Percentiles rank a stretch among this genome's conserved stretches.
Evolutionary conservation across 2,329 filamentous ascomycete species (phyloP).

Genomic region (Neobulgaria alba): DNA sequence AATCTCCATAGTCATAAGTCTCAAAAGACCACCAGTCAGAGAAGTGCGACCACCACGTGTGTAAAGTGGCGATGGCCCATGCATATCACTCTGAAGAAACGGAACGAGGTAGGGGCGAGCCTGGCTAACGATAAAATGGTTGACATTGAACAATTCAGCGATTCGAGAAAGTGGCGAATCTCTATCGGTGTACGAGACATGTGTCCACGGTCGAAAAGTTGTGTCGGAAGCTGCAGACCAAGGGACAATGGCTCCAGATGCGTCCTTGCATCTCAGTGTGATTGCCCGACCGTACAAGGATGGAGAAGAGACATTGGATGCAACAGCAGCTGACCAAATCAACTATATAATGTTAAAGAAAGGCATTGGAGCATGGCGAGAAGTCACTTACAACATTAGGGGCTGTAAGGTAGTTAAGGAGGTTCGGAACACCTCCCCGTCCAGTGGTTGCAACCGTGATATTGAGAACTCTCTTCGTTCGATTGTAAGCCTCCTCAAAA

Average conservation of each 20-base stretch:
- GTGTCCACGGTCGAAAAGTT: conserved; percentile 47
- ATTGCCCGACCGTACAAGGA: conserved; percentile 42
- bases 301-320: conserved; percentile 43
- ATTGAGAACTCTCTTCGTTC: conserved; percentile 80
- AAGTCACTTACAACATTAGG: conserved; percentile 70
- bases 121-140: conserved; percentile 92
- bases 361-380: too few relatives aligned
- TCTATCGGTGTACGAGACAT: conserved; percentile 43
- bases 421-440: conserved; percentile 67
- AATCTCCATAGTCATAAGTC: conserved; percentile 67
- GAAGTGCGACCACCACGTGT: conserved; percentile 50
- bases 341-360: conserved; percentile 33
- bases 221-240: conserved; percentile 44
- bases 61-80: conserved; percentile 58
- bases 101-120: conserved; percentile 84
- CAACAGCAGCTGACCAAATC: conserved; percentile 52
- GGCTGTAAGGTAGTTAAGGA: conserved; percentile 87
- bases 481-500: conserved; percentile 84
- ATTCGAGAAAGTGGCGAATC: conserved; percentile 53
- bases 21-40: conserved; percentile 49
- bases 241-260: conserved; percentile 48
- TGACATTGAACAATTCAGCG: conserved; percentile 61
- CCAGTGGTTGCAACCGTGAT: conserved; percentile 78
- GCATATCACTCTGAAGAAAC: conserved; percentile 73
- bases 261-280: conserved; percentile 54